Base-by-base conservation (phyloP, 305 asterid genomes). In the Fraxinus platypoda region DNA sequence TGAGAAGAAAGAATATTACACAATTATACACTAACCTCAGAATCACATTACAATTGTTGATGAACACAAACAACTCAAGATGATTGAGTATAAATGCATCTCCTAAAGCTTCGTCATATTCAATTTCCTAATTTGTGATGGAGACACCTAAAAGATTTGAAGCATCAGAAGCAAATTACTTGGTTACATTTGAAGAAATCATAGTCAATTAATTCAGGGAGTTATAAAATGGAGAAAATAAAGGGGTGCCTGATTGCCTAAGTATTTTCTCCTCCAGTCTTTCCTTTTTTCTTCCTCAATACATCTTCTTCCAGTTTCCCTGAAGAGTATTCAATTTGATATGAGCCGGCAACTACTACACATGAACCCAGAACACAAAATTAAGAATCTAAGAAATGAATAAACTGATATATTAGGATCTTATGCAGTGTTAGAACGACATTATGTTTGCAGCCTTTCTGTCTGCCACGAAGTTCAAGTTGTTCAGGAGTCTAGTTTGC, bases 401-500 rank as follows among this genome's bases (percentile, higher is more conserved):
- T 49, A 15, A 49, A 49, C 21, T 13, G 75, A 28, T 70, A 31
- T 28, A 66, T 66, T 9, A 30, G 81, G 82, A 87, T 74, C 75
- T 78, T 70, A 78, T 76, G 75, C 81, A 76, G 78, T 81, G 76
- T 28, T 81, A 66, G n/a, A 74, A 66, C 76, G 75, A 93, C 99
- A 97, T 94, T 96, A 89, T 96, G 98, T 87, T 94, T 92, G 35
- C 93, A 88, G 82, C 98, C 99, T 71, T 85, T 84, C 84, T 96
- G 93, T 85, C 85, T 91, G 81, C 98, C 91, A 85, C 98, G 98
- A 83, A 87, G 79, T 87, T 92, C 98, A 86, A 92, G 97, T 88
- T 90, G 98, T 82, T 93, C 97, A 77, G 98, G 98, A 75, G 98
- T 96, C 92, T 96, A 98, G 98, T 96, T 88, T 96, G 99, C 91